Evolutionary conservation across 2,329 filamentous ascomycete species (phyloP).

Genomic region (Penicillium sp.): DNA sequence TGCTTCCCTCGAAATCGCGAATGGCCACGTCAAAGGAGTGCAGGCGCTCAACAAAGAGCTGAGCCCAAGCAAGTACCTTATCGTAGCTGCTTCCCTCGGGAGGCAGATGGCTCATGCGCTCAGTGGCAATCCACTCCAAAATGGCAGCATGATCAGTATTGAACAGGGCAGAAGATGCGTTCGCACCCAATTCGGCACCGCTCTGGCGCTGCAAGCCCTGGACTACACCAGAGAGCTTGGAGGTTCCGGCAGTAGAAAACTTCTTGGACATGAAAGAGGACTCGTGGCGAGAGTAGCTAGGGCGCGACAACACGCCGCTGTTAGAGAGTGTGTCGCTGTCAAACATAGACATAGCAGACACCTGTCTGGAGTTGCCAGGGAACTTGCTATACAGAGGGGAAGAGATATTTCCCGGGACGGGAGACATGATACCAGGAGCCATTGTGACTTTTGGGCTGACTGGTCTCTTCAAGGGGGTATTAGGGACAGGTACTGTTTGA

Average conservation of each 20-base stretch:
- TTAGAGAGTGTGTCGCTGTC: slow-evolving; percentile 26
- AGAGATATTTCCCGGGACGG: slow-evolving; percentile 18
- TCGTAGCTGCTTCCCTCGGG: slow-evolving; percentile 46
- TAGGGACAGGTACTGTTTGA: slow-evolving; percentile 11
- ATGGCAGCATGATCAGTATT: neutral
- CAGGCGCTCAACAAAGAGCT: slow-evolving; percentile 41
- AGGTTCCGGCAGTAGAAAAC: slow-evolving; percentile 22
- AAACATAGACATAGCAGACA: slow-evolving; percentile 18
- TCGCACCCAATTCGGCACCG: slow-evolving; percentile 29
- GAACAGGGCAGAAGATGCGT: neutral
- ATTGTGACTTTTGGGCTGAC: slow-evolving; percentile 8
- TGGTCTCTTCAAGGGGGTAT: neutral
- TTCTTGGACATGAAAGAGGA: slow-evolving; percentile 16
- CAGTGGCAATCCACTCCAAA: slow-evolving; percentile 39
- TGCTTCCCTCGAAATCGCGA: slow-evolving; percentile 40
- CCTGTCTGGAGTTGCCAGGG: slow-evolving; percentile 17
- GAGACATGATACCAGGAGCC: slow-evolving; percentile 23
- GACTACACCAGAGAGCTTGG: slow-evolving; percentile 33
- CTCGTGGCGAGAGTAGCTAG: slow-evolving; percentile 16
- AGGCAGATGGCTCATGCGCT: slow-evolving; percentile 43
- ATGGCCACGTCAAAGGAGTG: slow-evolving; percentile 41
- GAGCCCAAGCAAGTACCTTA: slow-evolving; percentile 44
- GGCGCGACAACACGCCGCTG: slow-evolving; percentile 18
- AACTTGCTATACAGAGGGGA: slow-evolving; percentile 17
- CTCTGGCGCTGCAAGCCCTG: slow-evolving; percentile 32